Evolutionary conservation across 345 rosid species (phyloP).

Genomic region (Isatis tinctoria): DNA sequence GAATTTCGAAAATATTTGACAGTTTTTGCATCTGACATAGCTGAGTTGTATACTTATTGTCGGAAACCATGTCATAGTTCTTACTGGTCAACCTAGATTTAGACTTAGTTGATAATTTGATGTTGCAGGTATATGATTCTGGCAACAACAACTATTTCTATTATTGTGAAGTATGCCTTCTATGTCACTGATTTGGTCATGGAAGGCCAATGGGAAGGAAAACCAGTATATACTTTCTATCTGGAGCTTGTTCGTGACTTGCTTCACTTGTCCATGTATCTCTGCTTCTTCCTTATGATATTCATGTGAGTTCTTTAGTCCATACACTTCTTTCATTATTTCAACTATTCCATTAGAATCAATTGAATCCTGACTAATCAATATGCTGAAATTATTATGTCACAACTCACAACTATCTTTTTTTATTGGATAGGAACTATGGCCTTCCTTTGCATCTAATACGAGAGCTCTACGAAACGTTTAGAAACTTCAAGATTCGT

Average conservation of each 20-base stretch:
- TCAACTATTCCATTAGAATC: not conserved
- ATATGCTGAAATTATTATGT: not conserved
- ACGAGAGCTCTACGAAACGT: constrained; percentile 95
- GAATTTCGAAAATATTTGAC: too few species aligned
- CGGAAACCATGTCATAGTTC: not conserved
- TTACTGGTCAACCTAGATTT: not conserved
- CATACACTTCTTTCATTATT: not conserved
- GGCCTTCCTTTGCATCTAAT: constrained; percentile 92
- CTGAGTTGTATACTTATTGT: too few species aligned
- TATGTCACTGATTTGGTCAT: constrained; percentile 83
- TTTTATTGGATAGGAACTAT: constrained; percentile 62
- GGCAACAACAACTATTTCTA: constrained; percentile 81
- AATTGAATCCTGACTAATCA: not conserved
- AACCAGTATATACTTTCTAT: constrained; percentile 89
- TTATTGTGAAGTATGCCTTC: constrained; percentile 80
- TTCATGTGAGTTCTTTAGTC: constrained; percentile 65
- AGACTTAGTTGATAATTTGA: not conserved
- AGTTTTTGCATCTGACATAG: too few species aligned
- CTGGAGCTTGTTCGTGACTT: constrained; percentile 90
- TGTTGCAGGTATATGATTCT: constrained; percentile 83
- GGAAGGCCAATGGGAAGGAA: constrained; percentile 99
- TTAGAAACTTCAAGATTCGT: constrained; percentile 86
- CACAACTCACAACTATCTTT: not conserved
- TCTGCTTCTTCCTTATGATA: constrained; percentile 94
- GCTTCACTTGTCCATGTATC: constrained; percentile 91